These are phyloP conservation scores for Fusarium nisikadoi DNA, from an alignment of 2,329 filamentous ascomycete genomes.

Conservation along the genomic window DNA sequence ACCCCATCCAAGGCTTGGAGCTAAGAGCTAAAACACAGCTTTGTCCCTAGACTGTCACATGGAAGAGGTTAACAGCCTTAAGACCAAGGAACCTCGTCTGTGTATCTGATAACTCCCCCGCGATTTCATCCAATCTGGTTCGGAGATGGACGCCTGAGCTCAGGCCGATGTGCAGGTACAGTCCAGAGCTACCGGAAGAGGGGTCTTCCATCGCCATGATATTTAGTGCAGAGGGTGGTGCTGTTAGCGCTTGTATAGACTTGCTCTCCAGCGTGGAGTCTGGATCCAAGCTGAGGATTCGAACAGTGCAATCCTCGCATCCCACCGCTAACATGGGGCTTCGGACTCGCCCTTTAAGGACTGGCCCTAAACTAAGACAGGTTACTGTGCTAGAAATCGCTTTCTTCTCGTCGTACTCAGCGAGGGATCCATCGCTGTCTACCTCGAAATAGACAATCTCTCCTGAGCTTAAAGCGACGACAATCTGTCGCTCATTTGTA, in stretches of 20 bases:
- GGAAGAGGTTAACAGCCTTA: constrained; percentile 87
- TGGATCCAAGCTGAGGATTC: constrained; percentile 88
- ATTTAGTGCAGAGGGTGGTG: constrained; percentile 85
- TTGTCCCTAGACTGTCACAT: constrained; percentile 84
- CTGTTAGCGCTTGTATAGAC: constrained; percentile 92
- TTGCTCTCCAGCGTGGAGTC: constrained; percentile 92
- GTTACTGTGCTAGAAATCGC: constrained; percentile 96
- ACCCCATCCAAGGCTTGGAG: constrained; percentile 93
- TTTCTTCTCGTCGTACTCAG: constrained; percentile 93
- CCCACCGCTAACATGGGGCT: constrained; percentile 95
- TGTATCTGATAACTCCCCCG: constrained; percentile 93
- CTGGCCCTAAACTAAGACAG: constrained; percentile 88
- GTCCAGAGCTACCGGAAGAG: constrained; percentile 63
- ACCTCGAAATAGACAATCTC: constrained; percentile 99
- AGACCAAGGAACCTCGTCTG: constrained; percentile 93
- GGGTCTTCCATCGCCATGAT: constrained; percentile 89
- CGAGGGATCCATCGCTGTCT: constrained; percentile 87
- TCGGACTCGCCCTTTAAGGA: constrained; percentile 87
- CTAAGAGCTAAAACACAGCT: constrained; percentile 88
- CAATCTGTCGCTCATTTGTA: constrained; percentile 92
- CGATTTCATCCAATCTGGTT: constrained; percentile 93
- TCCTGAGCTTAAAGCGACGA: constrained; percentile 91
- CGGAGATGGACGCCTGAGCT: constrained; percentile 95
- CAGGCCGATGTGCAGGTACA: constrained; percentile 95
- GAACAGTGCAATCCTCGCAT: constrained; percentile 95